These are phyloP conservation scores for Irpex sp. DNA, from an alignment of 1,284 basidiomycete species.

Conservation along the genomic window DNA sequence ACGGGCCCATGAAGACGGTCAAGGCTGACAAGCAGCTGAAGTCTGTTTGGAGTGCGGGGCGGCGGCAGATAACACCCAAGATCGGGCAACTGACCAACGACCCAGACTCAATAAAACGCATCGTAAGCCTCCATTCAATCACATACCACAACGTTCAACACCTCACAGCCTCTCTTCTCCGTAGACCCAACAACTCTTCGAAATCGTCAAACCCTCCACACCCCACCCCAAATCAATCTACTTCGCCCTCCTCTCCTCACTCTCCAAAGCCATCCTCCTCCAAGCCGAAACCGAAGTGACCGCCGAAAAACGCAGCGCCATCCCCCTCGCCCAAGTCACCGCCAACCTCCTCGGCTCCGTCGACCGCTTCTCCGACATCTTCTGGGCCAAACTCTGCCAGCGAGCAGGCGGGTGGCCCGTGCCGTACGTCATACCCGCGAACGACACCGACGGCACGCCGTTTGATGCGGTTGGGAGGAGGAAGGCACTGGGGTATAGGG, in stretches of 20 bases:
- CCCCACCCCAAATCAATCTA: constrained; percentile 52
- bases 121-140: constrained; percentile 51
- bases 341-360: constrained; percentile 64
- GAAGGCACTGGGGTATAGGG: constrained; percentile 70
- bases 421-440: constrained; percentile 47
- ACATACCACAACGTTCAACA: neutral
- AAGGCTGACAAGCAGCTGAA: constrained; percentile 62
- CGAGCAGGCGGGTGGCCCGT: constrained; percentile 72
- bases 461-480: constrained; percentile 51
- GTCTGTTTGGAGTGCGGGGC: constrained; percentile 57
- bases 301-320: constrained; percentile 82
- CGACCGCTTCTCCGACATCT: constrained; percentile 63
- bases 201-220: constrained; percentile 39
- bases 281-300: constrained; percentile 96
- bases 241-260: constrained; percentile 78
- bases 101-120: constrained; percentile 58
- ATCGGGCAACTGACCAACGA: constrained; percentile 93
- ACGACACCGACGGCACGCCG: constrained; percentile 42
- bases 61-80: constrained; percentile 87
- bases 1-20: constrained; percentile 67
- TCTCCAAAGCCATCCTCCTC: constrained; percentile 84
- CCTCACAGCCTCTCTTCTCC: constrained; percentile 8
- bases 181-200: constrained; percentile 66
- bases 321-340: constrained; percentile 79
- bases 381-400: constrained; percentile 86